Evolutionary conservation across 495 filamentous ascomycete species (phyloP).

Genomic region (Penicillium arizonense): DNA sequence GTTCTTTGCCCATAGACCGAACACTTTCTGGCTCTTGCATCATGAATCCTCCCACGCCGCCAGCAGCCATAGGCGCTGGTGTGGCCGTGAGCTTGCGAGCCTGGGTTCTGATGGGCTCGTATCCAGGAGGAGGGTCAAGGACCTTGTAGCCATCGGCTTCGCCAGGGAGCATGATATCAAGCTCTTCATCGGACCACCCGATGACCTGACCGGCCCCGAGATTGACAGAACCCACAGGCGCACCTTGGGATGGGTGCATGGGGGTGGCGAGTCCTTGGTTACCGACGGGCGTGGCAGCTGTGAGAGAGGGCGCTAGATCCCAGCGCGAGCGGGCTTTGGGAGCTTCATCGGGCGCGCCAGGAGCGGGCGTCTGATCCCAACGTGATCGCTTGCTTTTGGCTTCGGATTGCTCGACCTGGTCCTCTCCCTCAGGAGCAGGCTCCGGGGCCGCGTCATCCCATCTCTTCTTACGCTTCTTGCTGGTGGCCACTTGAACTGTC

Average conservation of each 20-base stretch:
- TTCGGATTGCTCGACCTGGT: constrained; percentile 45
- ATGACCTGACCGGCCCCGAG: constrained; percentile 82
- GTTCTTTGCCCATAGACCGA: constrained; percentile 78
- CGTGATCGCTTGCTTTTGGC: constrained; percentile 73
- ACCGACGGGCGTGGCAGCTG: constrained; percentile 73
- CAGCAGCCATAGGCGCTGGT: constrained; percentile 61
- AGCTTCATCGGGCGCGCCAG: constrained; percentile 52
- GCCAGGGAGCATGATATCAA: constrained; percentile 85
- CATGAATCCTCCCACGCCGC: constrained; percentile 83
- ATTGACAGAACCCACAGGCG: constrained; percentile 51
- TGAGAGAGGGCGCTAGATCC: constrained; percentile 75
- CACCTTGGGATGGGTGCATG: constrained; percentile 74
- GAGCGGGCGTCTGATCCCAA: constrained; percentile 84
- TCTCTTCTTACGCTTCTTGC: constrained; percentile 85
- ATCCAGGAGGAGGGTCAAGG: constrained; percentile 88
- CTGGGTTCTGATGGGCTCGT: constrained; percentile 77
- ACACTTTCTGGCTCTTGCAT: constrained; percentile 92
- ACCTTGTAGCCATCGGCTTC: constrained; percentile 81
- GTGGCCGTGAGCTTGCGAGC: constrained; percentile 77
- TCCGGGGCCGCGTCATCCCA: constrained; percentile 81
- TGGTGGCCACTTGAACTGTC: constrained; percentile 59
- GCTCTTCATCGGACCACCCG: constrained; percentile 85
- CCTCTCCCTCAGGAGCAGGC: constrained; percentile 35
- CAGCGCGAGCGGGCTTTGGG: constrained; percentile 76
- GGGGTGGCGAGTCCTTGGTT: constrained; percentile 80